Conservation (phyloP, 2,329 filamentous ascomycete genomes). For the Fusarium compactum region DNA sequence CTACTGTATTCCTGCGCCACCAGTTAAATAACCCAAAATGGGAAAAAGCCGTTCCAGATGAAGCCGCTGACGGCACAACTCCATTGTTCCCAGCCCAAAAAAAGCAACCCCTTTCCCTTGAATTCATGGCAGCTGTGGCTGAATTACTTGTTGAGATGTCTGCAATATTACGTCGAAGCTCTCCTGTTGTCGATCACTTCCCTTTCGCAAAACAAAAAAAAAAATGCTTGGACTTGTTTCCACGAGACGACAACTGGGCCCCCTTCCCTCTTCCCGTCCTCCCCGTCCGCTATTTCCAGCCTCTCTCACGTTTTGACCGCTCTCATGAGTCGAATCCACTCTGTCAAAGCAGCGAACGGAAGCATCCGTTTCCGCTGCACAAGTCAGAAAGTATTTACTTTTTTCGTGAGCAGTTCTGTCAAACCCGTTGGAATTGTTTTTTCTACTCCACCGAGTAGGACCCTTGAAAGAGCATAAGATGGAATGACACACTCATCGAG, state of each 20-base stretch:
- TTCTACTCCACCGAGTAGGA: constrained; percentile 6
- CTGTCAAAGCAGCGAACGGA: constrained; percentile 29
- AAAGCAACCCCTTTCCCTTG: constrained; percentile 23
- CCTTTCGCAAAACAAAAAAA: constrained; percentile 26
- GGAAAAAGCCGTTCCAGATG: constrained; percentile 13
- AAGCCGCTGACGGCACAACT: constrained; percentile 39
- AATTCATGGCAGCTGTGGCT: constrained; percentile 6
- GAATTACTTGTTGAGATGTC: constrained; percentile 21
- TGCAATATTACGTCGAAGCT: constrained; percentile 45
- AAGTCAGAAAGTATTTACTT: not conserved
- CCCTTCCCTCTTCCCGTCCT: constrained; percentile 26
- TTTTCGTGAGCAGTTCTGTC: not conserved
- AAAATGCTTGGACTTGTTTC: constrained; percentile 30
- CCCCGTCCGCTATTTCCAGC: constrained; percentile 26
- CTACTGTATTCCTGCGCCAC: constrained; percentile 7
- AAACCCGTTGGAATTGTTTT: constrained; percentile 11
- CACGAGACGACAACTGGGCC: constrained; percentile 32
- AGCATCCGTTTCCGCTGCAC: constrained; percentile 10
- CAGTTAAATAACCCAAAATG: constrained; percentile 29
- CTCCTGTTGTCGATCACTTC: constrained; percentile 40
- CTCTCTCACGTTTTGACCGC: constrained; percentile 32
- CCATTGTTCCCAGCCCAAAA: not conserved
- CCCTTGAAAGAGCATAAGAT: constrained; percentile 17
- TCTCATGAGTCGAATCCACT: constrained; percentile 15
- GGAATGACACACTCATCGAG: constrained; percentile 31